These are phyloP conservation scores for Geoglossum glabrum DNA, from an alignment of 495 filamentous ascomycete species.

Conservation along the genomic window DNA sequence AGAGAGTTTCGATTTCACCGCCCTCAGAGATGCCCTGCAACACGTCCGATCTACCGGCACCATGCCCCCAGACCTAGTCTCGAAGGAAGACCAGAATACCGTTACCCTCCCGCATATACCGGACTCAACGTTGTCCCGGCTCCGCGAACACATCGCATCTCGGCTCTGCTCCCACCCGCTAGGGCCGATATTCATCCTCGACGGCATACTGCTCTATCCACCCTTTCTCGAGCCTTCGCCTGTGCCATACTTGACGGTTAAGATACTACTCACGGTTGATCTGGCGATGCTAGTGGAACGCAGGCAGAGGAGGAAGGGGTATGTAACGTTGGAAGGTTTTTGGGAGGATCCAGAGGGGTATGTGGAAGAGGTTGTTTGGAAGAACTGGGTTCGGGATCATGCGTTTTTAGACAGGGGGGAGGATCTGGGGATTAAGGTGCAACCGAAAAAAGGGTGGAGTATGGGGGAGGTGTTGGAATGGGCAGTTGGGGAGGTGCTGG, in stretches of 20 bases:
- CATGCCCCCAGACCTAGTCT: slow-evolving; percentile 30
- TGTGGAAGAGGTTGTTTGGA: slow-evolving; percentile 90
- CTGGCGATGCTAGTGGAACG: slow-evolving; percentile 39
- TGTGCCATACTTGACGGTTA: slow-evolving; percentile 43
- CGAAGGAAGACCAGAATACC: slow-evolving; percentile 61
- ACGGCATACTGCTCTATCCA: slow-evolving; percentile 69
- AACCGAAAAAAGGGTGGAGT: not conserved
- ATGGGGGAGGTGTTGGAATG: not conserved
- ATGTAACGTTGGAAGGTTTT: slow-evolving; percentile 78
- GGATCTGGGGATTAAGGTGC: not conserved
- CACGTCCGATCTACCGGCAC: not conserved
- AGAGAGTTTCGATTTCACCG: not conserved
- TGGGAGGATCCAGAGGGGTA: slow-evolving; percentile 90
- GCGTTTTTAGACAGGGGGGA: slow-evolving; percentile 38
- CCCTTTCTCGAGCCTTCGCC: slow-evolving; percentile 18
- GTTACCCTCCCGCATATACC: slow-evolving; percentile 28
- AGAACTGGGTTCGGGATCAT: slow-evolving; percentile 68
- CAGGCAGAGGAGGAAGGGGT: slow-evolving; percentile 54
- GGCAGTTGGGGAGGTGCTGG: not conserved
- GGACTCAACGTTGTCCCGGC: slow-evolving; percentile 18
- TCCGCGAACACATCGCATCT: slow-evolving; percentile 18
- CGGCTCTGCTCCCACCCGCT: slow-evolving; percentile 15
- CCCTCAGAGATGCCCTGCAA: not conserved
- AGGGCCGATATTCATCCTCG: slow-evolving; percentile 34
- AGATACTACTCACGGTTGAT: slow-evolving; percentile 49